A percentile compares a stretch with the other conserved stretches of the same genome.
Conservation (phyloP, 2,329 filamentous ascomycete species). For the Falciphora oryzae region DNA sequence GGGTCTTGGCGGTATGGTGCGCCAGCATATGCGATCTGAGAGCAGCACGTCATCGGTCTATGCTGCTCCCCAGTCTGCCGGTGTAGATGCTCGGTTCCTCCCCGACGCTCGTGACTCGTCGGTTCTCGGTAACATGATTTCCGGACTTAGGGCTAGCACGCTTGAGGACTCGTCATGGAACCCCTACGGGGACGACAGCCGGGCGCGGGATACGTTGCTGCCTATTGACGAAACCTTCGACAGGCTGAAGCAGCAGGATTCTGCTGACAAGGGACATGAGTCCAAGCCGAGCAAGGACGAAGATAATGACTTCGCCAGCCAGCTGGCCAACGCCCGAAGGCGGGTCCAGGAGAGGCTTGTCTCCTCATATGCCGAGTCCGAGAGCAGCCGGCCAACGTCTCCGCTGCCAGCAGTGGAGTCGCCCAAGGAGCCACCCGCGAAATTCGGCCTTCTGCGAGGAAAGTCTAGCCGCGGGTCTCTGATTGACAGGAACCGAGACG, state of each 20-base stretch:
- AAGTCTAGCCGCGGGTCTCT: slow-evolving; percentile 66
- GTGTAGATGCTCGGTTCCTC: slow-evolving; percentile 33
- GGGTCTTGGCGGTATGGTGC: slow-evolving; percentile 75
- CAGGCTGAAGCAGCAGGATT: background rate
- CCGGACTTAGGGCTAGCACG: slow-evolving; percentile 33
- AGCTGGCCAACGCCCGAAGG: slow-evolving; percentile 64
- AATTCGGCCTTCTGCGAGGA: slow-evolving; percentile 55
- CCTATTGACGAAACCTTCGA: background rate
- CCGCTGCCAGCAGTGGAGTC: slow-evolving; percentile 32
- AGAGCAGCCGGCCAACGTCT: slow-evolving; percentile 42
- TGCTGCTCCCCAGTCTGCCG: slow-evolving; percentile 32
- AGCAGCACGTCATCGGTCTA: slow-evolving; percentile 81
- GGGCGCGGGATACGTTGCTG: background rate
- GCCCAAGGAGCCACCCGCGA: slow-evolving; percentile 27
- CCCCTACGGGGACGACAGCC: slow-evolving; percentile 6
- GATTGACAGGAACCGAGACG: slow-evolving; percentile 36
- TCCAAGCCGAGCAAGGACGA: slow-evolving; percentile 29
- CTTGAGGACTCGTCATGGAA: slow-evolving; percentile 34
- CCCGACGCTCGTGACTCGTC: slow-evolving; percentile 24
- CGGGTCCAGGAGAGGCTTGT: slow-evolving; percentile 69
- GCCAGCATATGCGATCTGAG: slow-evolving; percentile 74
- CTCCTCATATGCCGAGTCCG: slow-evolving; percentile 56
- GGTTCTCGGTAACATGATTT: slow-evolving; percentile 16
- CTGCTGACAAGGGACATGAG: background rate
- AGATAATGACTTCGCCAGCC: slow-evolving; percentile 65